Evolutionary conservation across 208 protist species (phyloP), one percentile per base, ranked within the genome.

Genomic region (Wallacemonas rigidus): DNA sequence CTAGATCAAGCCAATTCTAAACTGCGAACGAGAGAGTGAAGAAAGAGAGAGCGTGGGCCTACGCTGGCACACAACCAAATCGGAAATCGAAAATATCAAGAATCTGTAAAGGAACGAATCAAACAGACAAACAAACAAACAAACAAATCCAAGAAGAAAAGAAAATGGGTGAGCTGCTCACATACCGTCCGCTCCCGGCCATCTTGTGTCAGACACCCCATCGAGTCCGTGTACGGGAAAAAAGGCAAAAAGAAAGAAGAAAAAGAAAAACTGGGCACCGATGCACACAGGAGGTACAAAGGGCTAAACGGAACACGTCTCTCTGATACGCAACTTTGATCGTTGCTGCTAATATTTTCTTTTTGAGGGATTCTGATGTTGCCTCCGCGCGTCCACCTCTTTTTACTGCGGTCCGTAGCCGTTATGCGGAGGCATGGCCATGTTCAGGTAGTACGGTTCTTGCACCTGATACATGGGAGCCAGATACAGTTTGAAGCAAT

Each of bases 371-470:
- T 26, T 26, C 26, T 26, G 26, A 26, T 26, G 26, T 26, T 26
- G 26, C 26, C 26, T 26, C 26, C 26, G 0, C 26, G 26, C 53
- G 11, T 0, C 0, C 15, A 57, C 15, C 9, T 57, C 53, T 5
- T 62, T 44, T 6, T 62, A 17, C 56, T 6, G 56, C 26, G 36
- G 15, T n/a, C 36, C 36, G 56, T 65, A 53, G 36, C 39, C 39
- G 60, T 35, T 15, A n/a, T 57, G 17, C 53, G 57, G 15, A 7
- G 56, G 56, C 36, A 1, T 35, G 36, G 1, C 53, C n/a, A 74
- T 72, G 62, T 70, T 67, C 38, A 69, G 67, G 44, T 73, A 64
- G 64, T 81, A 76, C 48, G 69, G 61, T 40, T 69, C 62, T 50
- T 39, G 67, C 47, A 44, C 40, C 26, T 1, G 45, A 12, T 62